phyloP scores from a whole-genome alignment of 192 early-diverging fungal genomes.

The Rhizoclosmatium sp. region DNA sequence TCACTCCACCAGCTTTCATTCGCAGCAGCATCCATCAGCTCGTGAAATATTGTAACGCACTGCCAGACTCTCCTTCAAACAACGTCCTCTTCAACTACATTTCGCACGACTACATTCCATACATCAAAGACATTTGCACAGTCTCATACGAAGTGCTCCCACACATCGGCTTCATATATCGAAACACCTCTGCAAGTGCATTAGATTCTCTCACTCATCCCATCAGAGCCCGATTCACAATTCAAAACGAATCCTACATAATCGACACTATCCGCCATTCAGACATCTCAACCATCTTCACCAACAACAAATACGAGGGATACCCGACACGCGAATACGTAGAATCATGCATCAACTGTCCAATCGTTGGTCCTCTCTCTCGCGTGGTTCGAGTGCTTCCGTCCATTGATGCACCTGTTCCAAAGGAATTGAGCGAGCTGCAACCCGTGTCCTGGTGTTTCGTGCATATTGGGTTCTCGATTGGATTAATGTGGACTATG shows the following conservation, averaged over 20 bases:
- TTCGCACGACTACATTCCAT: neutral
- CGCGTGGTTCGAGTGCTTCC: neutral
- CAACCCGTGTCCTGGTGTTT: neutral
- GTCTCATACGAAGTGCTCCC: neutral
- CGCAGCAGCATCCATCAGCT: neutral
- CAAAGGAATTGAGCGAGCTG: neutral
- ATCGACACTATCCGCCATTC: neutral
- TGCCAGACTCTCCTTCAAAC: neutral
- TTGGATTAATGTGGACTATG: constrained; percentile 11
- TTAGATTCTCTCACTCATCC: neutral
- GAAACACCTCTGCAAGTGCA: neutral
- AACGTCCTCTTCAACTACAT: neutral
- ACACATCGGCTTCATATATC: neutral
- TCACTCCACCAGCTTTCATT: neutral
- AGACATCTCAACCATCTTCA: neutral
- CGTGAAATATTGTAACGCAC: neutral
- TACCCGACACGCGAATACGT: neutral
- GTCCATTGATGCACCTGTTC: neutral
- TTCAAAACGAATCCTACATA: neutral
- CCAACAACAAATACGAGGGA: neutral
- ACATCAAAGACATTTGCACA: neutral
- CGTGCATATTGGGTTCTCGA: constrained; percentile 1
- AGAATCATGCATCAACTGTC: neutral
- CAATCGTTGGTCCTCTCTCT: neutral
- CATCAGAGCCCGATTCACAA: neutral